Conservation (phyloP, 2,329 filamentous ascomycete species). For the Nothophaeocryptopus gaeumannii region DNA sequence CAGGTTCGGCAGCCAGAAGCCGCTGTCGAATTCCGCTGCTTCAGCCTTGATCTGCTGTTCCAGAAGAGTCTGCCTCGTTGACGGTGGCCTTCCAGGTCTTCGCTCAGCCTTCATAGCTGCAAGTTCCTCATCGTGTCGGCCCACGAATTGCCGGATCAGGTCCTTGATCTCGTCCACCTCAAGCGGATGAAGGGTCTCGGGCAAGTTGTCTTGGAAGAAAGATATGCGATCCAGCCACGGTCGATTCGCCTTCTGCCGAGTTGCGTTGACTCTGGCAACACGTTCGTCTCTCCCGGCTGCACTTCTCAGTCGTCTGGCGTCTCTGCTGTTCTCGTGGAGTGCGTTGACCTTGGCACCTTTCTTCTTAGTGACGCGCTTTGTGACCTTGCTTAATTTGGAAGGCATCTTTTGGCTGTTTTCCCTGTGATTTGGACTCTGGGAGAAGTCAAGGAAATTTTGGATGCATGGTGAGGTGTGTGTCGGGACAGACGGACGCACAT, state of each 20-base stretch:
- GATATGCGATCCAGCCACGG: constrained; percentile 61
- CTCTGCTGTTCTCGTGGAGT: constrained; percentile 83
- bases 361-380: constrained; percentile 89
- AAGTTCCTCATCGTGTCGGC: constrained; percentile 70
- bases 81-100: constrained; percentile 75
- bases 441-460: background rate
- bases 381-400: constrained; percentile 70
- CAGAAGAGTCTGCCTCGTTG: constrained; percentile 72
- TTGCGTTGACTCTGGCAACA: constrained; percentile 67
- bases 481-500: background rate
- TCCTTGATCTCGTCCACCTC: constrained; percentile 56
- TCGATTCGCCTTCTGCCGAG: constrained; percentile 68
- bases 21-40: constrained; percentile 74
- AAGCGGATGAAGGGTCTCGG: constrained; percentile 45
- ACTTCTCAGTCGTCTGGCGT: constrained; percentile 75
- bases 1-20: constrained; percentile 84
- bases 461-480: background rate
- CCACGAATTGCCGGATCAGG: constrained; percentile 47
- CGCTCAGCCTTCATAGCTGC: constrained; percentile 64
- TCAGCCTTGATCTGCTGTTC: constrained; percentile 68
- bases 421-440: background rate
- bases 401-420: constrained; percentile 59
- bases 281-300: constrained; percentile 80
- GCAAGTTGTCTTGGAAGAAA: constrained; percentile 61
- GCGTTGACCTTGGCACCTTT: constrained; percentile 73